A percentile compares a stretch with the other conserved stretches of the same genome.
phyloP scores from a whole-genome alignment of 2,329 filamentous ascomycete species.

The Trichoderma koningii region DNA sequence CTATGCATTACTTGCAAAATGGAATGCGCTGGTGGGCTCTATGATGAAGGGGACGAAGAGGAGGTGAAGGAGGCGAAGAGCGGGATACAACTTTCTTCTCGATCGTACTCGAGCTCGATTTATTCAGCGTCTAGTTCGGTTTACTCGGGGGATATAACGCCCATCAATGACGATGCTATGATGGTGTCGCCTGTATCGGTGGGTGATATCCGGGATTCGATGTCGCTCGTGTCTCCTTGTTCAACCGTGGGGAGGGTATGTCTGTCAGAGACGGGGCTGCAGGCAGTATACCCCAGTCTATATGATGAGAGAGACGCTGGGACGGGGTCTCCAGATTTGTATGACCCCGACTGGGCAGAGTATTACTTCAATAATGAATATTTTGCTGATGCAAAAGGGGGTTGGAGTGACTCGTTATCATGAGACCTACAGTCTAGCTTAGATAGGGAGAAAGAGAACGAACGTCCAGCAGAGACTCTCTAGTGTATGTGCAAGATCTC shows the following conservation, averaged over 20 bases:
- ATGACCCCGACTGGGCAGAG: conserved; percentile 38
- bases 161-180: not conserved
- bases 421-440: no score
- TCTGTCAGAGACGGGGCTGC: not conserved
- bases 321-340: conserved; percentile 26
- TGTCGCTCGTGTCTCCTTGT: not conserved
- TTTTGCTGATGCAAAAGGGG: not conserved
- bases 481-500: not conserved
- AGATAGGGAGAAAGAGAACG: not conserved
- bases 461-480: not conserved
- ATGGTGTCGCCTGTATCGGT: not conserved
- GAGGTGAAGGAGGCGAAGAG: not conserved
- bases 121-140: not conserved
- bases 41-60: not conserved
- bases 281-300: not conserved
- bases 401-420: no score
- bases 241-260: not conserved
- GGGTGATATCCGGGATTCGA: not conserved
- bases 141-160: not conserved
- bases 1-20: not conserved
- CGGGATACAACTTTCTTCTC: not conserved
- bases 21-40: not conserved
- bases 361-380: conserved; percentile 38
- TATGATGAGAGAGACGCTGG: not conserved
- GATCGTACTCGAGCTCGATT: not conserved